These are phyloP conservation scores for Colletotrichum sp. DNA, from an alignment of 2,329 filamentous ascomycete genomes.

Conservation along the genomic window DNA sequence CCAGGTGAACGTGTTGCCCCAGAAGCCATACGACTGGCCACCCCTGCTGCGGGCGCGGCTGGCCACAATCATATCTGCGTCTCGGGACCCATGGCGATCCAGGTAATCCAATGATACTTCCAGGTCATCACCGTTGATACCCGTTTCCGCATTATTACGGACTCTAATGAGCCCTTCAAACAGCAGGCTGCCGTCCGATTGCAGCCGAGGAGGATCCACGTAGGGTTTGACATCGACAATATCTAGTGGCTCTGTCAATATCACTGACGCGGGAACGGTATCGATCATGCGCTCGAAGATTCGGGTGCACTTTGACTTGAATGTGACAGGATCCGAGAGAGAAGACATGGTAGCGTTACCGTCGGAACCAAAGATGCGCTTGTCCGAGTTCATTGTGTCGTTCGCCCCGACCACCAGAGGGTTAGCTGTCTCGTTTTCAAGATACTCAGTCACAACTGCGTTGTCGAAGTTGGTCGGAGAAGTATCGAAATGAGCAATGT, in stretches of 20 bases:
- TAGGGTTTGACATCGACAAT: slow-evolving; percentile 35
- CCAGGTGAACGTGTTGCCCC: slow-evolving; percentile 29
- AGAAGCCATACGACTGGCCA: slow-evolving; percentile 26
- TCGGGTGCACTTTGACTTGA: slow-evolving; percentile 33
- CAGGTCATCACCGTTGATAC: neutral
- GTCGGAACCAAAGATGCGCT: slow-evolving; percentile 23
- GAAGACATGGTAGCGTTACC: slow-evolving; percentile 44
- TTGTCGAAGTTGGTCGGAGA: slow-evolving; percentile 24
- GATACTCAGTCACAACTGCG: slow-evolving; percentile 21
- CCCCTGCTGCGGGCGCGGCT: neutral
- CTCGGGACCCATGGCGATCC: neutral
- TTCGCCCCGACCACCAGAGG: slow-evolving; percentile 24
- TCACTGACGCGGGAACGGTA: slow-evolving; percentile 33
- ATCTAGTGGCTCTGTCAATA: slow-evolving; percentile 31
- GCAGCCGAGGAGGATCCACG: slow-evolving; percentile 26
- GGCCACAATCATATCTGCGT: neutral
- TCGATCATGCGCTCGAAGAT: slow-evolving; percentile 37
- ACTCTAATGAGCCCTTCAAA: neutral
- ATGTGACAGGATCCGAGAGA: slow-evolving; percentile 39
- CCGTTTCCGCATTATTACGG: neutral
- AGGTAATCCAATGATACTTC: neutral
- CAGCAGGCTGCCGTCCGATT: slow-evolving; percentile 23
- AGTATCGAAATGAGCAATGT: slow-evolving; percentile 41
- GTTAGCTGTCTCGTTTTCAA: slow-evolving; percentile 22
- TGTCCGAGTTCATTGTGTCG: slow-evolving; percentile 21